Conservation (phyloP, 108 stramenopile species). For the Cyclotella cryptica region DNA sequence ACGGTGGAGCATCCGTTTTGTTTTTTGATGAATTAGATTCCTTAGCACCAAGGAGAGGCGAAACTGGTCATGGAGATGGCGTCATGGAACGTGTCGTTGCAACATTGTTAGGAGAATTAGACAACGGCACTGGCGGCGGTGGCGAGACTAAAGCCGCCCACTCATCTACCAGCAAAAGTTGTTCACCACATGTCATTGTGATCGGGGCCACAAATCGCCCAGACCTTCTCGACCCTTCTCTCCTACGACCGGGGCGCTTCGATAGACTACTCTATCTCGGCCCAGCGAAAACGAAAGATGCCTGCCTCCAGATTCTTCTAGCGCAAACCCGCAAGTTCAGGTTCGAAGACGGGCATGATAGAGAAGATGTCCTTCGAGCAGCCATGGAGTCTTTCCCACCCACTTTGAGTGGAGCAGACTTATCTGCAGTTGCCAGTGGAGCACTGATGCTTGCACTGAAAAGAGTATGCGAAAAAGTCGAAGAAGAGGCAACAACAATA, state of each 20-base stretch:
- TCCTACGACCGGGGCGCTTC: conserved; percentile 97
- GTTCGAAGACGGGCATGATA: conserved; percentile 70
- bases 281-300: conserved; percentile 71
- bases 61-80: conserved; percentile 81
- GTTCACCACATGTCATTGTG: conserved; percentile 82
- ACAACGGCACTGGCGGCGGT: conserved; percentile 48
- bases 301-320: conserved; percentile 71
- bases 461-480: conserved; percentile 78
- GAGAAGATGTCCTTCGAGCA: conserved; percentile 51
- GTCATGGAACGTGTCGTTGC: conserved; percentile 97
- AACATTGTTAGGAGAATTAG: conserved; percentile 90
- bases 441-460: conserved; percentile 81
- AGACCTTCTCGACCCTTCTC: conserved; percentile 94
- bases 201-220: conserved; percentile 99
- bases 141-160: background rate
- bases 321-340: conserved; percentile 90
- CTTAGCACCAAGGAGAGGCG: conserved; percentile 92
- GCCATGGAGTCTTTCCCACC: conserved; percentile 79
- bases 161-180: background rate
- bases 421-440: conserved; percentile 88
- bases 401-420: conserved; percentile 92
- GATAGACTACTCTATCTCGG: conserved; percentile 96
- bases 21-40: conserved; percentile 99
- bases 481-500: conserved; percentile 56
- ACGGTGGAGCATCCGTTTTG: conserved; percentile 64